These are phyloP conservation scores for Auricularia auricula-judae DNA, from an alignment of 768 basidiomycete species.

Conservation along the genomic window DNA sequence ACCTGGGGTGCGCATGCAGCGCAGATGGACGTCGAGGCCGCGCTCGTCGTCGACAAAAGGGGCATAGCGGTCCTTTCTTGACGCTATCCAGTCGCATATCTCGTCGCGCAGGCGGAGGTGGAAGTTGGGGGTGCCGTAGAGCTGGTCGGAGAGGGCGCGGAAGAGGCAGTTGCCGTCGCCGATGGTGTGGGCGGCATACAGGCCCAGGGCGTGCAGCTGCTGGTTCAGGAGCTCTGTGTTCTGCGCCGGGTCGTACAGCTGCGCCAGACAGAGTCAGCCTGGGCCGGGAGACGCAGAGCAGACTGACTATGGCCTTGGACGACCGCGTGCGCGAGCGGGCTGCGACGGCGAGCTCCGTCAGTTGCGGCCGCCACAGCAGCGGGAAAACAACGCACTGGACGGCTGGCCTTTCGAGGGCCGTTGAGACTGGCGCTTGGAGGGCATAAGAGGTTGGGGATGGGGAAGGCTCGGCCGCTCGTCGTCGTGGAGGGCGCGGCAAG, in stretches of 20 bases:
- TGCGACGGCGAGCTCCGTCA: background rate
- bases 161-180: constrained; percentile 94
- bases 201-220: constrained; percentile 66
- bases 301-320: background rate
- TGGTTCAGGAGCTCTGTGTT: constrained; percentile 55
- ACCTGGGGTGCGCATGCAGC: constrained; percentile 74
- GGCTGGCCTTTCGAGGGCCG: background rate
- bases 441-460: background rate
- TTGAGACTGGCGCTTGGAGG: background rate
- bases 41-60: constrained; percentile 82
- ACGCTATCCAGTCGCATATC: constrained; percentile 74
- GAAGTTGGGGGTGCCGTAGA: constrained; percentile 60
- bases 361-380: background rate
- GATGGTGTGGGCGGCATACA: constrained; percentile 78
- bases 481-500: background rate
- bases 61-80: constrained; percentile 60
- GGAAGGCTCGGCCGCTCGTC: background rate
- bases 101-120: constrained; percentile 61
- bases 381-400: background rate
- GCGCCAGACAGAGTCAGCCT: background rate
- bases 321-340: background rate
- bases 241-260: constrained; percentile 37
- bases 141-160: constrained; percentile 80
- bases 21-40: constrained; percentile 60
- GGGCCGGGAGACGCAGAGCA: background rate